phyloP scores from a whole-genome alignment of 164 flowering plant genomes.

The Vitis cinerea region DNA sequence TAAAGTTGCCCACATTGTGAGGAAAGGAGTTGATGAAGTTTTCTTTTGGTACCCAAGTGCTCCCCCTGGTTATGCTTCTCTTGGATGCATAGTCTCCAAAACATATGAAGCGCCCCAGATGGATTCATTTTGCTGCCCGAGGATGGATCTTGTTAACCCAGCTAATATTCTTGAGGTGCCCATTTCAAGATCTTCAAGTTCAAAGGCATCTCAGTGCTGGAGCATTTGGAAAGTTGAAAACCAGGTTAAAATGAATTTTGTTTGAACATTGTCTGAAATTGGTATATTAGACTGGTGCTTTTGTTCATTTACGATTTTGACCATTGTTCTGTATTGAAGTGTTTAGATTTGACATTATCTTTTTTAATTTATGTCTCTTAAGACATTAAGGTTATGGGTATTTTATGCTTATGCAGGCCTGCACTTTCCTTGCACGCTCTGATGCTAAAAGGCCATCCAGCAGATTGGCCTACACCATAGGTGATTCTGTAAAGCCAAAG shows the following conservation, averaged over 20 bases:
- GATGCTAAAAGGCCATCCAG: slow-evolving; percentile 85
- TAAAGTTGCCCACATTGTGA: slow-evolving; percentile 72
- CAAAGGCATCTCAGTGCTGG: slow-evolving; percentile 81
- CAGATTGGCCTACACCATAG: slow-evolving; percentile 76
- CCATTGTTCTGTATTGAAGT: background rate
- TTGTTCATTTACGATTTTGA: background rate
- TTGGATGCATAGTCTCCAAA: slow-evolving; percentile 83
- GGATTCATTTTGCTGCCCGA: slow-evolving; percentile 79
- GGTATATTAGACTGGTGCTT: background rate
- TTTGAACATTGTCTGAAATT: background rate
- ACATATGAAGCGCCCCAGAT: slow-evolving; percentile 64
- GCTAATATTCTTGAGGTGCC: slow-evolving; percentile 73
- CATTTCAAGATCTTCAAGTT: slow-evolving; percentile 66
- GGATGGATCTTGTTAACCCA: slow-evolving; percentile 86
- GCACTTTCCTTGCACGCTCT: slow-evolving; percentile 91
- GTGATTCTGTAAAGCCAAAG: slow-evolving; percentile 84
- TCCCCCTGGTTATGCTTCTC: slow-evolving; percentile 95
- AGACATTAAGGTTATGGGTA: background rate
- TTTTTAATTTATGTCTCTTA: background rate
- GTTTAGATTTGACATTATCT: background rate
- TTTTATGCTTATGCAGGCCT: slow-evolving; percentile 54
- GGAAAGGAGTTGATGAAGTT: slow-evolving; percentile 79
- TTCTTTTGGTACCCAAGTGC: slow-evolving; percentile 98
- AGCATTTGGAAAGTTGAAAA: slow-evolving; percentile 97
- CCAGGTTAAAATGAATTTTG: slow-evolving; percentile 54